A percentile compares a stretch with the other conserved stretches of the same genome.
Conservation (phyloP, 306 rosid genomes). For the Castanea crenata region DNA sequence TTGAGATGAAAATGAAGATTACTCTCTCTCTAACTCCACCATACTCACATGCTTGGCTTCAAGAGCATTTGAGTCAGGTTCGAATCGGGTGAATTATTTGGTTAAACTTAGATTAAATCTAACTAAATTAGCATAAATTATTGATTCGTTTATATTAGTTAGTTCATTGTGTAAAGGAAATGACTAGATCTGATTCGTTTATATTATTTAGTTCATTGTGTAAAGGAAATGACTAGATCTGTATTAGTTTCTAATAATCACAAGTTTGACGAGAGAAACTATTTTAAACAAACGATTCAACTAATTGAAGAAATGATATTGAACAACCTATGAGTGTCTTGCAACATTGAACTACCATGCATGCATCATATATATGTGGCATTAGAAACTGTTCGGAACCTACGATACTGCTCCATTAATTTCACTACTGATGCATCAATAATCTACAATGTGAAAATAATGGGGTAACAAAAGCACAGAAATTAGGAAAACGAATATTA, state of each 20-base stretch:
- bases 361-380: neutral
- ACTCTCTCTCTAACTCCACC: conserved; percentile 33
- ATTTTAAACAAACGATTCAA: conserved; percentile 32
- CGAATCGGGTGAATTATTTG: conserved; percentile 59
- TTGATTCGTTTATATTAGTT: conserved; percentile 26
- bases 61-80: conserved; percentile 51
- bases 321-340: conserved; percentile 18
- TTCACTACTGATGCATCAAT: neutral
- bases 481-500: no score
- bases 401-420: neutral
- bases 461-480: neutral
- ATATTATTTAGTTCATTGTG: conserved; percentile 34
- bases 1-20: conserved; percentile 28
- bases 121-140: conserved; percentile 29
- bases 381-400: neutral
- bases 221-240: conserved; percentile 28
- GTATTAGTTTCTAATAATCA: conserved; percentile 30
- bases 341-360: conserved; percentile 8
- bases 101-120: conserved; percentile 58
- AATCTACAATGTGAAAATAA: neutral
- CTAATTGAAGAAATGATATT: conserved; percentile 19
- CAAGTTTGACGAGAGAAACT: conserved; percentile 49
- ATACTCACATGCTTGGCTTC: conserved; percentile 43
- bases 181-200: conserved; percentile 21
- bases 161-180: conserved; percentile 36